phyloP scores from a whole-genome alignment of 2,329 filamentous ascomycete genomes.

The Pseudogymnoascus sp. region DNA sequence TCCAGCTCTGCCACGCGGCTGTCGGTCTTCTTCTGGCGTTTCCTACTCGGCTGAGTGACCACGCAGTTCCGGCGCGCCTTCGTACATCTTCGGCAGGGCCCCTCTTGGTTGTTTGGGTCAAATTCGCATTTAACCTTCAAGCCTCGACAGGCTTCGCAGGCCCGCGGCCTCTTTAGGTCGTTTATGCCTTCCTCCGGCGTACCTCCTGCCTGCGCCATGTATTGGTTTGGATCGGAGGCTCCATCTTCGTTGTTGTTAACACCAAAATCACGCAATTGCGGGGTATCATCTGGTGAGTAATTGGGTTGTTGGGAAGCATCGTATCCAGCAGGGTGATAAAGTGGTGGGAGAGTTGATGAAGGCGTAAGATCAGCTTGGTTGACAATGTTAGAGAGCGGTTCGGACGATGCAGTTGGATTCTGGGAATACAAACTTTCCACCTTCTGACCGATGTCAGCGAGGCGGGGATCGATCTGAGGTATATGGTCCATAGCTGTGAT shows the following conservation, averaged over 20 bases:
- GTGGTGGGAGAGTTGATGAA: constrained; percentile 2
- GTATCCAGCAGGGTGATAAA: constrained; percentile 4
- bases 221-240: constrained; percentile 5
- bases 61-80: constrained; percentile 32
- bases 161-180: constrained; percentile 29
- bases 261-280: constrained; percentile 5
- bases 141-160: constrained; percentile 35
- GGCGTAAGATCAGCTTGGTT: background rate
- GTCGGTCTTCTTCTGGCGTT: constrained; percentile 37
- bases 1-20: constrained; percentile 37
- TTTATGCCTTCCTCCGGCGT: constrained; percentile 16
- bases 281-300: constrained; percentile 6
- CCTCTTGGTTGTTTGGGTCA: constrained; percentile 26
- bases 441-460: constrained; percentile 7
- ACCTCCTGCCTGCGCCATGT: constrained; percentile 14
- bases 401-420: background rate
- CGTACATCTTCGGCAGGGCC: constrained; percentile 33
- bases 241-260: constrained; percentile 3
- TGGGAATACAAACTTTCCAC: constrained; percentile 1
- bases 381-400: background rate
- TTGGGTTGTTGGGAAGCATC: background rate
- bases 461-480: constrained; percentile 7
- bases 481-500: constrained; percentile 5
- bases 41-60: constrained; percentile 33
- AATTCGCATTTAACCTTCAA: constrained; percentile 36